Percentiles rank a stretch among this genome's conserved stretches.
Conservation (phyloP, 345 rosid species). For the Sapria himalayana region DNA sequence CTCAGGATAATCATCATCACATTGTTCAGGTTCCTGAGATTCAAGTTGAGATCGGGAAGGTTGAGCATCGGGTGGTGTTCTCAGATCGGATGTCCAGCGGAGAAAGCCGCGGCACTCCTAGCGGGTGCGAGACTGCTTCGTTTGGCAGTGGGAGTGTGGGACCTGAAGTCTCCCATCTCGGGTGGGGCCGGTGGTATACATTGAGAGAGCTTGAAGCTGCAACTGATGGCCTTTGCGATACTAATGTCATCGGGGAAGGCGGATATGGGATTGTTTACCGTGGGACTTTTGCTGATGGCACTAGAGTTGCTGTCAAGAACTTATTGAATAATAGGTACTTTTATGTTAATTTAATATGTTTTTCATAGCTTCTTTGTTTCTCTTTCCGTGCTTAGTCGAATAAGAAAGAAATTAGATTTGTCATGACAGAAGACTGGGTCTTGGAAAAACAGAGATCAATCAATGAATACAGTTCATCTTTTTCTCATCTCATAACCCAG, state of each 20-base stretch:
- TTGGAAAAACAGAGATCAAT: neutral
- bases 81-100: constrained; percentile 52
- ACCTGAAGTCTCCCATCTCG: constrained; percentile 87
- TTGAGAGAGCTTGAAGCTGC: constrained; percentile 80
- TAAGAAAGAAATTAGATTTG: neutral
- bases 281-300: constrained; percentile 60
- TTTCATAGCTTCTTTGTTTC: neutral
- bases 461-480: constrained; percentile 1
- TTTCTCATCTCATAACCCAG: neutral
- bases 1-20: constrained; percentile 15
- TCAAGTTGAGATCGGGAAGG: constrained; percentile 72
- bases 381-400: neutral
- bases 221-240: constrained; percentile 57
- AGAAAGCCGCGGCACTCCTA: constrained; percentile 56
- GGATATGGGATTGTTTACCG: constrained; percentile 87
- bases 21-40: constrained; percentile 35
- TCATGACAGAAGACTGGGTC: neutral
- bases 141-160: constrained; percentile 47
- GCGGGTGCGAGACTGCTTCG: constrained; percentile 42
- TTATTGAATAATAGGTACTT: constrained; percentile 66
- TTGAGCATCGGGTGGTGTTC: constrained; percentile 76
- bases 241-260: constrained; percentile 95
- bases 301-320: constrained; percentile 75
- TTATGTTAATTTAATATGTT: neutral
- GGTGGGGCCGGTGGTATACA: constrained; percentile 97